These are phyloP conservation scores for Aspergillus nanangensis DNA, from an alignment of 495 filamentous ascomycete species.

Conservation along the genomic window DNA sequence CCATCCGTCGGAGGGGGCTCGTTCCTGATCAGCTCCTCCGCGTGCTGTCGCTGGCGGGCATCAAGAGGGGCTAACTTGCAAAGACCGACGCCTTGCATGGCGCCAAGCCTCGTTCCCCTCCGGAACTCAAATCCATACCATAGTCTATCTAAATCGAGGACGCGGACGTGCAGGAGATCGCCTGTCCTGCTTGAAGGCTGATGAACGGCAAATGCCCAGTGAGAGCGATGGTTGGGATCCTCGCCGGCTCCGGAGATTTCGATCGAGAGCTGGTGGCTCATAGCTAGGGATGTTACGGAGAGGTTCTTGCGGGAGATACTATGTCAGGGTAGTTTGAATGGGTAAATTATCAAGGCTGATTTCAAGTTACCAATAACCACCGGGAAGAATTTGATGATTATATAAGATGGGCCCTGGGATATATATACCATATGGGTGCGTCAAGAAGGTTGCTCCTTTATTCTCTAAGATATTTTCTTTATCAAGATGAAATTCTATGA, in stretches of 20 bases:
- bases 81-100: slow-evolving; percentile 10
- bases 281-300: too few species aligned
- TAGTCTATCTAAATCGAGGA: slow-evolving; percentile 3
- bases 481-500: too few species aligned
- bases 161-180: slow-evolving; percentile 7
- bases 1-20: slow-evolving; percentile 10
- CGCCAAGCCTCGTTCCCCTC: slow-evolving; percentile 3
- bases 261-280: slow-evolving; percentile 7
- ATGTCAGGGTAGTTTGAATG: too few species aligned
- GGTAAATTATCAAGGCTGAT: too few species aligned
- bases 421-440: too few species aligned
- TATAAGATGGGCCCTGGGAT: too few species aligned
- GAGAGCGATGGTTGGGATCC: slow-evolving; percentile 1
- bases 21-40: slow-evolving; percentile 1
- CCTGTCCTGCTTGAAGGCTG: not conserved
- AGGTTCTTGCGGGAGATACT: too few species aligned
- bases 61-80: slow-evolving; percentile 8
- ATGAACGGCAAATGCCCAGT: slow-evolving; percentile 7
- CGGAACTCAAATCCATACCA: slow-evolving; percentile 17
- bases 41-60: slow-evolving; percentile 5
- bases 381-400: too few species aligned
- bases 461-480: too few species aligned
- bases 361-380: too few species aligned
- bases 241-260: slow-evolving; percentile 2
- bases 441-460: too few species aligned